Base-by-base conservation (phyloP, 306 rosid genomes). In the Cercis canadensis region DNA sequence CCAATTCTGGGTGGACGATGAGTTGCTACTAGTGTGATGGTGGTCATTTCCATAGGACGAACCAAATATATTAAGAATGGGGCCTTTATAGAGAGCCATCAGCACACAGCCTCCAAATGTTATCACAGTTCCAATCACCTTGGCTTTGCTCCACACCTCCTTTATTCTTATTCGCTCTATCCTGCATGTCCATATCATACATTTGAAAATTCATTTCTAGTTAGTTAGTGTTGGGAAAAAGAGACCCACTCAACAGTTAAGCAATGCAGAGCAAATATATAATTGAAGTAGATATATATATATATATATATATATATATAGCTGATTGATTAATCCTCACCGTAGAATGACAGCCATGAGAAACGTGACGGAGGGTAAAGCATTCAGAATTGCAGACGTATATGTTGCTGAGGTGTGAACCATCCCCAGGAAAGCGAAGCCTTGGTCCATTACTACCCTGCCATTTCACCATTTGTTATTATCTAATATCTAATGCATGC, bases 21-120 rank as follows among this genome's bases (percentile, higher is more conserved):
- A 6, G 61, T 36, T 59, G 52, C 31, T 69, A 14, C 7, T 13
- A 57, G 2, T 57, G 13, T 43, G 47, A 0, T 18, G 66, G 67
- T 57, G 62, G 56, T 9, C 11, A 16, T 60, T 13, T 13, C 55
- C 11, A 1, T 19, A 17, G 2, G 44, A 55, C 70, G 75, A 43
- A 6, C 65, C 65, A 44, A 67, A 32, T 17, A 36, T 8, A 9
- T 68, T 54, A n/a, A 86, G 19, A 0, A 76, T 60, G 7, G 88
- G 88, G 39, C 90, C 88, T 75, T 81, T 86, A 76, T 80, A 83
- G 2, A 81, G 11, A 9, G 88, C 78, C 88, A 86, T 78, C 8
- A 83, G 19, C 83, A 86, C 67, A 7, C 86, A 88, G 57, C 88
- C 91, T 4, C 72, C 50, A 7, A 86, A 84, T 14, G 86, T 83